These are phyloP conservation scores for Cardiospermum halicacabum DNA, from an alignment of 345 rosid species.

Conservation along the genomic window DNA sequence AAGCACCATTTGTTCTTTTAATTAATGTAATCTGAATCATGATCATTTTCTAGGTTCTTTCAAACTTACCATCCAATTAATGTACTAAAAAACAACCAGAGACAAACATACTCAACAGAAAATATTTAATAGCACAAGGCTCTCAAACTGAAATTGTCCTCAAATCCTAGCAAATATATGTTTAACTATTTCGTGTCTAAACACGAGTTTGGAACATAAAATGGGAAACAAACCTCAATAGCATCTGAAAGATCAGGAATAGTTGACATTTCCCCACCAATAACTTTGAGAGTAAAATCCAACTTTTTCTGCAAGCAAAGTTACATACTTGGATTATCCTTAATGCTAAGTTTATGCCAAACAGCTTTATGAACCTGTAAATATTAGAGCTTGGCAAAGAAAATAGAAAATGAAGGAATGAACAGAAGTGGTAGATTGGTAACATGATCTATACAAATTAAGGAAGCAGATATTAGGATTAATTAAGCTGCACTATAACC, in stretches of 20 bases:
- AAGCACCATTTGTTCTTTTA: too few species aligned
- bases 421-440: neutral
- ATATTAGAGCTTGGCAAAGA: neutral
- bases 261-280: slow-evolving; percentile 91
- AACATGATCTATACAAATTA: slow-evolving; percentile 7
- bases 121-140: neutral
- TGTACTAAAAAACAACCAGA: too few species aligned
- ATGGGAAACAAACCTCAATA: slow-evolving; percentile 63
- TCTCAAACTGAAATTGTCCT: neutral
- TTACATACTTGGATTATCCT: neutral
- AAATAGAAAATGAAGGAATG: neutral
- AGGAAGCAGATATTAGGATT: neutral
- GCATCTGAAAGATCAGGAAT: slow-evolving; percentile 86
- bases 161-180: neutral
- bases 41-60: too few species aligned
- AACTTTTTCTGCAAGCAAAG: slow-evolving; percentile 74
- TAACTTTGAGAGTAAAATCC: slow-evolving; percentile 83
- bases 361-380: neutral
- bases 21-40: too few species aligned
- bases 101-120: too few species aligned
- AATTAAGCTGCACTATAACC: neutral
- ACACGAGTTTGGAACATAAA: neutral
- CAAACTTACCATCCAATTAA: neutral
- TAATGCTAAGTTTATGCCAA: neutral
- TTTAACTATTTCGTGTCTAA: neutral